phyloP scores from a whole-genome alignment of 2,329 filamentous ascomycete species.

The Pyrenophora seminiperda region DNA sequence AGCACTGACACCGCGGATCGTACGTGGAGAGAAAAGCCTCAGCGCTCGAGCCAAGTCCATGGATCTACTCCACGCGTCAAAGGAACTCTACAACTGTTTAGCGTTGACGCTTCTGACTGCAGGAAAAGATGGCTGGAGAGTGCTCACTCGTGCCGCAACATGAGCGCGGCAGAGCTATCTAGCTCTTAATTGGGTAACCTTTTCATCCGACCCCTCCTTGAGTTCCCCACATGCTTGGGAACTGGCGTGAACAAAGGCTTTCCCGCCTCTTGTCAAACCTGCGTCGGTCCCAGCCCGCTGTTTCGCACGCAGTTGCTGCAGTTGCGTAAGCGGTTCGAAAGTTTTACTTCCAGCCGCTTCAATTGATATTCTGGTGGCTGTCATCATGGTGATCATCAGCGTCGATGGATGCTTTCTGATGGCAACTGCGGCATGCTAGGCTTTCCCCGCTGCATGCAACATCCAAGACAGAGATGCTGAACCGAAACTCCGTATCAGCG shows the following conservation, averaged over 20 bases:
- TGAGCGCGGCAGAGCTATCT: constrained; percentile 14
- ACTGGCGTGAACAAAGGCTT: constrained; percentile 15
- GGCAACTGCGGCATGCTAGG: constrained; percentile 2
- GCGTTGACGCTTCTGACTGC: constrained; percentile 27
- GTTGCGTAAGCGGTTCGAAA: neutral
- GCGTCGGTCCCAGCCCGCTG: constrained; percentile 10
- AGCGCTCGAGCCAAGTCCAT: constrained; percentile 26
- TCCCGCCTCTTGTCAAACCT: constrained; percentile 28
- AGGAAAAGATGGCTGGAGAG: constrained; percentile 30
- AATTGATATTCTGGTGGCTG: neutral
- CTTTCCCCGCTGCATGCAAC: constrained; percentile 12
- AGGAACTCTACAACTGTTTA: constrained; percentile 26
- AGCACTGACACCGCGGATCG: constrained; percentile 29
- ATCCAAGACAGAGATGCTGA: constrained; percentile 17
- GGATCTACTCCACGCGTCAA: constrained; percentile 40
- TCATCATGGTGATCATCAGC: neutral
- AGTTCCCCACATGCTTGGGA: constrained; percentile 20
- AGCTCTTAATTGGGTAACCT: constrained; percentile 23
- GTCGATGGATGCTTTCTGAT: neutral
- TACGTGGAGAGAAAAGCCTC: constrained; percentile 16
- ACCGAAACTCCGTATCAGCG: constrained; percentile 4
- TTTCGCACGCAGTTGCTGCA: neutral
- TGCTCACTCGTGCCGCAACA: constrained; percentile 15
- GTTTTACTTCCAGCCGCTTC: neutral
- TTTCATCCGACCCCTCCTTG: constrained; percentile 34